These are phyloP conservation scores for Medicago arabica DNA, from an alignment of 306 rosid genomes.

Conservation along the genomic window DNA sequence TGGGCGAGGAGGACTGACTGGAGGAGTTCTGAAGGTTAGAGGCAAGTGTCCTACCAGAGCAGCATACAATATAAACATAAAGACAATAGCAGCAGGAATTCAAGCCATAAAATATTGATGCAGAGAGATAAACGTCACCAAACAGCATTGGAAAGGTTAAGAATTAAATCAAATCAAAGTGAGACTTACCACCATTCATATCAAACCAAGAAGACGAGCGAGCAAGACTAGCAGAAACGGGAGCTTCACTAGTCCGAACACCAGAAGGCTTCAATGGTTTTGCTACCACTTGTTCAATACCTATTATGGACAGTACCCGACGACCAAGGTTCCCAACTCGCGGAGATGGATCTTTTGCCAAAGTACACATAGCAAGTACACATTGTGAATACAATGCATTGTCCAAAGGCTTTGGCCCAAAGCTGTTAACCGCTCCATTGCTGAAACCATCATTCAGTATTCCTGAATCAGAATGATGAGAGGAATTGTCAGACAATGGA, in stretches of 20 bases:
- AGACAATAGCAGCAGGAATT: slow-evolving; percentile 15
- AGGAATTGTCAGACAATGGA: slow-evolving; percentile 88
- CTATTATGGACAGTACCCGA: slow-evolving; percentile 85
- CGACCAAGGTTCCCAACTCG: slow-evolving; percentile 92
- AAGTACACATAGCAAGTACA: slow-evolving; percentile 84
- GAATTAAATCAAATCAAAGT: slow-evolving; percentile 10
- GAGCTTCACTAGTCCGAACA: slow-evolving; percentile 57
- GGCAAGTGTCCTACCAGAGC: slow-evolving; percentile 79
- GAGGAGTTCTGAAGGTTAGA: slow-evolving; percentile 93
- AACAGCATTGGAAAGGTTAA: slow-evolving; percentile 25
- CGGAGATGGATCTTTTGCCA: slow-evolving; percentile 98
- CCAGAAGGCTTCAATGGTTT: slow-evolving; percentile 68
- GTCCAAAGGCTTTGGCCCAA: slow-evolving; percentile 71
- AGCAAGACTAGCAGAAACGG: slow-evolving; percentile 61
- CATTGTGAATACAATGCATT: slow-evolving; percentile 77
- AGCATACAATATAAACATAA: slow-evolving; percentile 32
- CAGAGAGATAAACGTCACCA: slow-evolving; percentile 28
- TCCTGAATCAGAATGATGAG: slow-evolving; percentile 98
- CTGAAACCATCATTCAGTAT: slow-evolving; percentile 77
- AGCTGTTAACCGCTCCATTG: slow-evolving; percentile 78
- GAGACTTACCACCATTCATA: slow-evolving; percentile 83
- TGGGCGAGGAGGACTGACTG: slow-evolving; percentile 96
- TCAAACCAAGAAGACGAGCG: slow-evolving; percentile 97
- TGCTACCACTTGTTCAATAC: slow-evolving; percentile 91
- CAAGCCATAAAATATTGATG: slow-evolving; percentile 18